Evolutionary conservation across 2,329 filamentous ascomycete genomes (phyloP).

Genomic region (Paracoccidioides lutzii): DNA sequence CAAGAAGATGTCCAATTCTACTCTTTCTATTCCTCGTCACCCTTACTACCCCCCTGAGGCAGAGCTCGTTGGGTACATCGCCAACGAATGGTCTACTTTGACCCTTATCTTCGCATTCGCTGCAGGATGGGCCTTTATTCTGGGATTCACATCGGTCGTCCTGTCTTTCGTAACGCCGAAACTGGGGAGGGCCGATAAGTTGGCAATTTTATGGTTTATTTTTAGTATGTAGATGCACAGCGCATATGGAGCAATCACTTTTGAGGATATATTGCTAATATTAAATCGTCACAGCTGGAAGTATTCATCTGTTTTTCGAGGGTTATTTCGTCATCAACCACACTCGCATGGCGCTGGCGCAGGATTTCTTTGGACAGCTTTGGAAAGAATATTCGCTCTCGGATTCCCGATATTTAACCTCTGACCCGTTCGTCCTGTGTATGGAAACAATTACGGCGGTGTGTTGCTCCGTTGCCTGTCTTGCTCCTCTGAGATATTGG

Average conservation of each 20-base stretch:
- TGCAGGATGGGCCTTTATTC: slow-evolving; percentile 42
- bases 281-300: slow-evolving; percentile 24
- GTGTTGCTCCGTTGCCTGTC: slow-evolving; percentile 21
- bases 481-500: background rate
- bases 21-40: slow-evolving; percentile 31
- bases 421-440: slow-evolving; percentile 72
- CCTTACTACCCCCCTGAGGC: slow-evolving; percentile 60
- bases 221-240: slow-evolving; percentile 43
- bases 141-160: slow-evolving; percentile 43
- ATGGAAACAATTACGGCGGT: slow-evolving; percentile 74
- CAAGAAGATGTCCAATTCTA: slow-evolving; percentile 7
- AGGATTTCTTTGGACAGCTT: slow-evolving; percentile 66
- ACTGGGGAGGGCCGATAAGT: slow-evolving; percentile 42
- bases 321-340: slow-evolving; percentile 70
- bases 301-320: slow-evolving; percentile 69
- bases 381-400: slow-evolving; percentile 90
- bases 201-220: slow-evolving; percentile 61
- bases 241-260: background rate
- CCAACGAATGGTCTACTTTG: slow-evolving; percentile 50
- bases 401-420: slow-evolving; percentile 74
- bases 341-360: slow-evolving; percentile 49
- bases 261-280: background rate
- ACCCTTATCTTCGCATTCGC: slow-evolving; percentile 50
- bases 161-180: slow-evolving; percentile 42
- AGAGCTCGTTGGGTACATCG: slow-evolving; percentile 48